These are phyloP conservation scores for Rhodomyrtus tomentosa DNA, from an alignment of 345 rosid genomes.

Conservation along the genomic window DNA sequence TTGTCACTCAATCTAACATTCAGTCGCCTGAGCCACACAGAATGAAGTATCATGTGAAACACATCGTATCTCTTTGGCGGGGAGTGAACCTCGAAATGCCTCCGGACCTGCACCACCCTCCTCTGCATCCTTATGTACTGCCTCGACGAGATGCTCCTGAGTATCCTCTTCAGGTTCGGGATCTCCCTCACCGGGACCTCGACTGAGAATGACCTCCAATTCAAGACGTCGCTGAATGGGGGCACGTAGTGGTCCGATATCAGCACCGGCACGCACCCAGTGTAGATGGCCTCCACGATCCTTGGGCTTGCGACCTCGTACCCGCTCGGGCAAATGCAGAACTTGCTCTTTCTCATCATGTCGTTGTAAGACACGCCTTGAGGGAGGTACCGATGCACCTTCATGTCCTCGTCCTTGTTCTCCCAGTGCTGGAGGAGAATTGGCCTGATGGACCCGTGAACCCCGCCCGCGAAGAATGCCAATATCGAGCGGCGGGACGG, in stretches of 20 bases:
- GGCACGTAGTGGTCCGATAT: constrained; percentile 77
- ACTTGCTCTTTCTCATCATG: constrained; percentile 72
- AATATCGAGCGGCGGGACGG: constrained; percentile 62
- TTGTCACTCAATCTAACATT: constrained; percentile 25
- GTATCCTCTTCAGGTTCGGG: constrained; percentile 59
- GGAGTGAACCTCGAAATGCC: constrained; percentile 68
- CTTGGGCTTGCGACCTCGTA: constrained; percentile 93
- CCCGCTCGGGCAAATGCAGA: constrained; percentile 87
- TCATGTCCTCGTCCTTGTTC: constrained; percentile 51
- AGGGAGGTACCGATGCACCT: constrained; percentile 63
- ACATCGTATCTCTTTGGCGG: constrained; percentile 81
- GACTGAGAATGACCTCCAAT: constrained; percentile 72
- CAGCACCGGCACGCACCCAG: constrained; percentile 78
- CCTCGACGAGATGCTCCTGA: constrained; percentile 48
- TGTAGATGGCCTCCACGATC: constrained; percentile 75
- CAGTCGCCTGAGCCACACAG: constrained; percentile 75
- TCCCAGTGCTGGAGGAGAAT: constrained; percentile 84
- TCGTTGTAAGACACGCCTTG: constrained; percentile 53
- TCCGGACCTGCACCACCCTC: constrained; percentile 55
- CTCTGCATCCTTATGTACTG: constrained; percentile 78
- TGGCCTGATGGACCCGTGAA: constrained; percentile 90
- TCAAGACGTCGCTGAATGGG: constrained; percentile 76
- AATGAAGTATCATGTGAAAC: constrained; percentile 91
- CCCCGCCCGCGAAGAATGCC: constrained; percentile 91
- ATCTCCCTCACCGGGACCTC: constrained; percentile 52